Evolutionary conservation across 805 yeast genomes (phyloP).

Genomic region (Nakazawaea ambrosiae): DNA sequence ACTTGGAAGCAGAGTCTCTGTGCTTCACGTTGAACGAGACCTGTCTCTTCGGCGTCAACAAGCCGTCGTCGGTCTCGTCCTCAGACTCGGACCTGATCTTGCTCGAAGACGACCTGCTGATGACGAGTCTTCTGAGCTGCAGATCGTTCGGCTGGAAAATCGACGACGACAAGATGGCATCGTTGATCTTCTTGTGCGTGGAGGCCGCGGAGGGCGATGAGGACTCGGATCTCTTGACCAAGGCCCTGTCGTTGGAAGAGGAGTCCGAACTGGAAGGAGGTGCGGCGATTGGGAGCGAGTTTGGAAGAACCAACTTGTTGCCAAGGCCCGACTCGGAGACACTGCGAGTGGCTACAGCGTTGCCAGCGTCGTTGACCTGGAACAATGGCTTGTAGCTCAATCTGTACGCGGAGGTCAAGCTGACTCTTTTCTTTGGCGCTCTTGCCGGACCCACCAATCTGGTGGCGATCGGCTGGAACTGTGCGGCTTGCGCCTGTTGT

Average conservation of each 20-base stretch:
- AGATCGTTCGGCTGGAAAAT: constrained; percentile 60
- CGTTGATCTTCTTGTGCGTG: constrained; percentile 26
- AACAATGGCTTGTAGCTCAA: constrained; percentile 60
- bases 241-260: background rate
- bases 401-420: constrained; percentile 54
- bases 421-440: constrained; percentile 48
- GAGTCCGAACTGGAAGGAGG: background rate
- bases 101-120: constrained; percentile 31
- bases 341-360: background rate
- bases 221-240: background rate
- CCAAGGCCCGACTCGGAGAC: background rate
- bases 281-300: constrained; percentile 3
- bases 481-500: constrained; percentile 14
- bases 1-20: no score
- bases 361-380: constrained; percentile 16
- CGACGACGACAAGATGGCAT: constrained; percentile 62
- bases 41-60: constrained; percentile 21
- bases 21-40: constrained; percentile 23
- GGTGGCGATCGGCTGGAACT: constrained; percentile 31
- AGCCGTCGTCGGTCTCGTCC: constrained; percentile 7
- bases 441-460: constrained; percentile 33
- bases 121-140: constrained; percentile 41
- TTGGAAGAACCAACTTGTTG: constrained; percentile 2
- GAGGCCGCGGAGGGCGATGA: constrained; percentile 8
- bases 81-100: constrained; percentile 9